phyloP scores from a whole-genome alignment of 2,329 filamentous ascomycete genomes.

The Aureobasidium sp. region DNA sequence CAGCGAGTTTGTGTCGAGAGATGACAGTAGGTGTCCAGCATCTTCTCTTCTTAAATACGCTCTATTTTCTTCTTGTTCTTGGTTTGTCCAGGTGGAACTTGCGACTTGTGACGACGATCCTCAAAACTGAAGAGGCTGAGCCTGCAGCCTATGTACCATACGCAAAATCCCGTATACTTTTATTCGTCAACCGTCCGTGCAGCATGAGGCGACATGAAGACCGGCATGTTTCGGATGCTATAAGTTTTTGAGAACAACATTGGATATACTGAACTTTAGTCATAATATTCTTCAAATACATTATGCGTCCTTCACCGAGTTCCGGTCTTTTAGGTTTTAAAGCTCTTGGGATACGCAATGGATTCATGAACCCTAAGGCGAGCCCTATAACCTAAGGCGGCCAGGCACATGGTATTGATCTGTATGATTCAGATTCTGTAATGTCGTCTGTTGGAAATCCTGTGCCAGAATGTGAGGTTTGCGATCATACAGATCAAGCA shows the following conservation, averaged over 20 bases:
- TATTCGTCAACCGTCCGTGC: no score
- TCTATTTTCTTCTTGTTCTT: background rate
- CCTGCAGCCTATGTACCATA: background rate
- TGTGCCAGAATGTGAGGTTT: slow-evolving; percentile 38
- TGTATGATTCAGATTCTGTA: no score
- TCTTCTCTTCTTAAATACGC: background rate
- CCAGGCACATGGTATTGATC: no score
- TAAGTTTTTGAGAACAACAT: background rate
- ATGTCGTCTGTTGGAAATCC: slow-evolving; percentile 37
- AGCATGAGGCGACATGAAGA: background rate
- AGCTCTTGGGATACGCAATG: no score
- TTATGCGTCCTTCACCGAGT: no score
- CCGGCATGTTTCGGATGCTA: background rate
- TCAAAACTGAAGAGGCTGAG: background rate
- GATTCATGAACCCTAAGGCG: no score
- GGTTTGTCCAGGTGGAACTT: background rate
- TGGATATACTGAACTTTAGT: background rate
- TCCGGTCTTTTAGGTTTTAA: no score
- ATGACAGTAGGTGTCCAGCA: background rate
- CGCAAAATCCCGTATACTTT: background rate
- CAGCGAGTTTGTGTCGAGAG: background rate
- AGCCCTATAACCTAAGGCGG: no score
- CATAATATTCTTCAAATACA: background rate
- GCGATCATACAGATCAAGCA: slow-evolving; percentile 39
- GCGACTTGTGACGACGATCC: background rate